A percentile compares a stretch with the other conserved stretches of the same genome.
These are phyloP conservation scores for Pyronema domesticum DNA, from an alignment of 495 filamentous ascomycete species.

Conservation along the genomic window DNA sequence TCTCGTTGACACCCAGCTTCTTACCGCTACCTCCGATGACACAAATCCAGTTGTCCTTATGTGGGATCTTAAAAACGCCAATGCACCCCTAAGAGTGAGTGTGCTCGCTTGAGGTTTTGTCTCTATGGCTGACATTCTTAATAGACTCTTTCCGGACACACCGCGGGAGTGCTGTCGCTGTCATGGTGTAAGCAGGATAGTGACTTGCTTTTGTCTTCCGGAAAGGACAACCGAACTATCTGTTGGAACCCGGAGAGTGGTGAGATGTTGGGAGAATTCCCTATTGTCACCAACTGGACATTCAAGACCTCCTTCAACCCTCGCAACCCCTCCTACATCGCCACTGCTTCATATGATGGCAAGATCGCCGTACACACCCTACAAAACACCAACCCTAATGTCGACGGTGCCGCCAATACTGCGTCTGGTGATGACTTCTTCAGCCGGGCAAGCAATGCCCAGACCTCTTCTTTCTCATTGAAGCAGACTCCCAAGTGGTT, in stretches of 20 bases:
- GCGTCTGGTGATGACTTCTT: constrained; percentile 95
- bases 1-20: constrained; percentile 65
- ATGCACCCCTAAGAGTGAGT: constrained; percentile 64
- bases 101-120: constrained; percentile 3
- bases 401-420: constrained; percentile 28
- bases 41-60: constrained; percentile 72
- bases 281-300: constrained; percentile 95
- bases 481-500: constrained; percentile 80
- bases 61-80: constrained; percentile 93
- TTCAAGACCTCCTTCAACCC: constrained; percentile 94
- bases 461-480: constrained; percentile 73
- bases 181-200: constrained; percentile 92
- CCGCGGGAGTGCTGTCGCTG: constrained; percentile 79
- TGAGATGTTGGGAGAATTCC: constrained; percentile 74
- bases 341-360: constrained; percentile 91
- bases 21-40: constrained; percentile 85
- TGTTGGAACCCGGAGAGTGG: constrained; percentile 94
- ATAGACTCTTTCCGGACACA: constrained; percentile 65
- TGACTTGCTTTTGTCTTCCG: constrained; percentile 78
- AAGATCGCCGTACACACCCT: constrained; percentile 83
- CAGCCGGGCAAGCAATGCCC: constrained; percentile 74
- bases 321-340: constrained; percentile 72
- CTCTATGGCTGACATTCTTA: constrained; percentile 9
- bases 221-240: constrained; percentile 89
- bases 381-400: constrained; percentile 66